phyloP scores from a whole-genome alignment of 164 flowering plant species.

The Chimonanthus salicifolius region DNA sequence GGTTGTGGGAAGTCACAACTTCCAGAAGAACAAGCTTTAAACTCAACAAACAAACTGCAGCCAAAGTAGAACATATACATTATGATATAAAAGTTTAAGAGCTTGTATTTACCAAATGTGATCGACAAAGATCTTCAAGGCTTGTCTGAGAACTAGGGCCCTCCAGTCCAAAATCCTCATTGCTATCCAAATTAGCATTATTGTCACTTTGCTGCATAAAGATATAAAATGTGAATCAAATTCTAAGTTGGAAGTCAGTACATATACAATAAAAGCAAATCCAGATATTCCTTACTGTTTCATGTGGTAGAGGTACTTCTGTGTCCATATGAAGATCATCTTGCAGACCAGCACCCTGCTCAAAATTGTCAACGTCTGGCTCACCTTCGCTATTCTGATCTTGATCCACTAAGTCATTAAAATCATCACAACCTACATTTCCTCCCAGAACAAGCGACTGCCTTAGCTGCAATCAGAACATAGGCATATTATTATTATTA shows the following conservation, averaged over 20 bases:
- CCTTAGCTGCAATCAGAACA: slow-evolving; percentile 59
- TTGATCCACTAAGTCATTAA: slow-evolving; percentile 22
- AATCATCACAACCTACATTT: slow-evolving; percentile 22
- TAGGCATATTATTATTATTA: not conserved
- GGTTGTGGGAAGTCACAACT: no score
- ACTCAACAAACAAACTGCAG: not conserved
- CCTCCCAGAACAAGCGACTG: slow-evolving; percentile 50
- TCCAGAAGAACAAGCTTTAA: no score
- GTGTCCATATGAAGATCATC: slow-evolving; percentile 41
- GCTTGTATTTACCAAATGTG: slow-evolving; percentile 63
- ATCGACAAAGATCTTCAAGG: slow-evolving; percentile 90
- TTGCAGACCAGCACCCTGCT: slow-evolving; percentile 36
- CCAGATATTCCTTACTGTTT: slow-evolving; percentile 28
- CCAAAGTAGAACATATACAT: not conserved
- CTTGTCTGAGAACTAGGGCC: slow-evolving; percentile 42
- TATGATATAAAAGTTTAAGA: not conserved
- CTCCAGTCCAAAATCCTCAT: slow-evolving; percentile 30
- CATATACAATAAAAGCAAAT: not conserved
- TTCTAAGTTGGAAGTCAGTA: not conserved
- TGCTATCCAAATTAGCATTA: slow-evolving; percentile 19
- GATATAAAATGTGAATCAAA: not conserved
- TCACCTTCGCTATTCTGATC: slow-evolving; percentile 39
- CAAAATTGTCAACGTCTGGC: slow-evolving; percentile 42
- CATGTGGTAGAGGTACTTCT: slow-evolving; percentile 31
- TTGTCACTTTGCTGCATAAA: slow-evolving; percentile 38